These are phyloP conservation scores for Cucumis cinereus DNA, from an alignment of 306 rosid genomes.

Conservation along the genomic window DNA sequence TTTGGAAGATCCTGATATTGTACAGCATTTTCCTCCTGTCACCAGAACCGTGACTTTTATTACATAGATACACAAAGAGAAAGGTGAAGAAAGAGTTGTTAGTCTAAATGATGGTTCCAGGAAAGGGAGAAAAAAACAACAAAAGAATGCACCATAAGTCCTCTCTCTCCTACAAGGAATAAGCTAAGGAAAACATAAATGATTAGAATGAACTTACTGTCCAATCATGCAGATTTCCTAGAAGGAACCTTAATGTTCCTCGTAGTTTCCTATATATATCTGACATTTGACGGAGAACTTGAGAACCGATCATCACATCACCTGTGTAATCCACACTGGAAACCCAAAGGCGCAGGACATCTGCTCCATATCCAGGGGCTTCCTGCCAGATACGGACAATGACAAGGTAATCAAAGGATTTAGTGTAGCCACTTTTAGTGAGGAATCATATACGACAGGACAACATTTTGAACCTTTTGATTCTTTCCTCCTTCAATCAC, in stretches of 20 bases:
- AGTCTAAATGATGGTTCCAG: neutral
- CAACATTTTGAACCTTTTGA: constrained; percentile 42
- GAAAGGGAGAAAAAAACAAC: neutral
- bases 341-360: constrained; percentile 94
- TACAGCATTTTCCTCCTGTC: constrained; percentile 57
- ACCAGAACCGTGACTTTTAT: neutral
- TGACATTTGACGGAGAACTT: constrained; percentile 95
- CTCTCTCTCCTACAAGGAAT: neutral
- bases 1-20: constrained; percentile 71
- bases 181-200: neutral
- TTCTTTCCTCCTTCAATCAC: constrained; percentile 97
- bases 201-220: constrained; percentile 34
- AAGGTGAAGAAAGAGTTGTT: neutral
- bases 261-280: constrained; percentile 90
- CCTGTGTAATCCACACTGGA: constrained; percentile 95
- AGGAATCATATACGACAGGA: constrained; percentile 3
- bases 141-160: neutral
- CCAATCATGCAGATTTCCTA: constrained; percentile 99
- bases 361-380: constrained; percentile 93
- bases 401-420: constrained; percentile 3
- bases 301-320: constrained; percentile 81
- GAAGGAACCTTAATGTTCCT: constrained; percentile 93
- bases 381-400: constrained; percentile 36
- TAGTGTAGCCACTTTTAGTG: constrained; percentile 1
- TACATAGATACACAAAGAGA: neutral